These are phyloP conservation scores for Mrakia frigida DNA, from an alignment of 768 basidiomycete species.

Conservation along the genomic window DNA sequence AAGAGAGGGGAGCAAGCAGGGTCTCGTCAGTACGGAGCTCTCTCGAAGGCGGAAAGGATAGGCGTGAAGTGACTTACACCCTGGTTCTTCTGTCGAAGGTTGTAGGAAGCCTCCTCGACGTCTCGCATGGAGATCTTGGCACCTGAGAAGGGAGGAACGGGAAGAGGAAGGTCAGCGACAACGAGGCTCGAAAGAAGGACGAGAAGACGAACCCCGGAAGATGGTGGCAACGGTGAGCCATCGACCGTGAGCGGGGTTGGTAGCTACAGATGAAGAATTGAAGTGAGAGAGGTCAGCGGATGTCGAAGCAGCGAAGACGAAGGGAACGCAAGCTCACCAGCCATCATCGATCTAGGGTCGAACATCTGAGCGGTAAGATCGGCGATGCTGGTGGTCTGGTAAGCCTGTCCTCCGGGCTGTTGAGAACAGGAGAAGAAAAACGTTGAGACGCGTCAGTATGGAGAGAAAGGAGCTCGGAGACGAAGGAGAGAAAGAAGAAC, in stretches of 20 bases:
- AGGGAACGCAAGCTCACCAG: constrained; percentile 40
- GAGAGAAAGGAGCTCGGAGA: background rate
- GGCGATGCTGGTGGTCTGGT: constrained; percentile 92
- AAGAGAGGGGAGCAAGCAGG: background rate
- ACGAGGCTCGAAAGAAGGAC: background rate
- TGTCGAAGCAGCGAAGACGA: background rate
- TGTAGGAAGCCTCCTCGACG: constrained; percentile 67
- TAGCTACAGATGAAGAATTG: constrained; percentile 46
- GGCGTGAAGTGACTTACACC: background rate
- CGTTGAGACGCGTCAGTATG: constrained; percentile 59
- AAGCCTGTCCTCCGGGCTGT: constrained; percentile 55
- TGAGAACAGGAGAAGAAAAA: background rate
- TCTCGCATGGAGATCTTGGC: constrained; percentile 75
- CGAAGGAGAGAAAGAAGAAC: constrained; percentile 48
- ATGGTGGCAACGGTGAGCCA: constrained; percentile 87
- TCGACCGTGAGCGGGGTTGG: constrained; percentile 51
- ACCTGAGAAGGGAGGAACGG: constrained; percentile 57
- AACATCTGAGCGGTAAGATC: constrained; percentile 99
- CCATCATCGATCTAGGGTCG: constrained; percentile 99
- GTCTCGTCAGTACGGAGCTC: too few species aligned
- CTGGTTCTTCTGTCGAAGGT: constrained; percentile 57
- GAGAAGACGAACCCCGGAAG: constrained; percentile 63
- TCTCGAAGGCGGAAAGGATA: background rate
- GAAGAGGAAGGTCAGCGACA: background rate
- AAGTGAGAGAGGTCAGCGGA: background rate